These are phyloP conservation scores for Adansonia madagascariensis DNA, from an alignment of 441 rosid species.

Conservation along the genomic window DNA sequence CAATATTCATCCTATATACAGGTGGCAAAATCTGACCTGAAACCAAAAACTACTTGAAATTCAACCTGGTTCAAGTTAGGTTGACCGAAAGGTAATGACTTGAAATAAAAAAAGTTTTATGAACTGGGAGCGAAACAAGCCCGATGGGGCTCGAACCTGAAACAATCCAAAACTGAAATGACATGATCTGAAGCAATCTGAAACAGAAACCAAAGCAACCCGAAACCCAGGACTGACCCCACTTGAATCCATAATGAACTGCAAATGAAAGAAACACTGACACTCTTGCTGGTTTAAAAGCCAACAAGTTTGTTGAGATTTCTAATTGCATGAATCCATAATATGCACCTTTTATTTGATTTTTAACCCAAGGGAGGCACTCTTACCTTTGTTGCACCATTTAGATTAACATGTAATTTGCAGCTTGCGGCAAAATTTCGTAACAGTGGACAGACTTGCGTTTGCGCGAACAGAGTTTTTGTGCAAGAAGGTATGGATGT, in stretches of 20 bases:
- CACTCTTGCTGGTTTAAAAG: slow-evolving; percentile 3
- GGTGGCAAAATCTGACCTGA: neutral
- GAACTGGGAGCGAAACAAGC: neutral
- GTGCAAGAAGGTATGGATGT: slow-evolving; percentile 88
- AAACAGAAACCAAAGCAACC: neutral
- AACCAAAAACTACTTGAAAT: slow-evolving; percentile 4
- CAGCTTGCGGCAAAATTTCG: slow-evolving; percentile 98
- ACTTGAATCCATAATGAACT: neutral
- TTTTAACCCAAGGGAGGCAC: neutral
- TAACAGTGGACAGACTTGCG: slow-evolving; percentile 98
- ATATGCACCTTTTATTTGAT: slow-evolving; percentile 3
- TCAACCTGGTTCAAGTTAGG: neutral
- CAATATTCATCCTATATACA: neutral
- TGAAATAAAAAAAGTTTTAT: neutral
- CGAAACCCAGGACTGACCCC: neutral
- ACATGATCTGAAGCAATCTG: neutral
- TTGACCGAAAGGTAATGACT: neutral
- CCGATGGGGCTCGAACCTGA: neutral
- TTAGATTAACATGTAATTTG: slow-evolving; percentile 32
- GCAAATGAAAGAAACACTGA: slow-evolving; percentile 5
- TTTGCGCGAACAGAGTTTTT: slow-evolving; percentile 86
- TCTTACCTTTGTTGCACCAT: slow-evolving; percentile 4
- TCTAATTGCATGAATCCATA: neutral
- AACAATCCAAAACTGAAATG: neutral
- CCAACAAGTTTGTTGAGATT: neutral